phyloP scores from a whole-genome alignment of 352 stramenopile species.

The Globisporangium solare region DNA sequence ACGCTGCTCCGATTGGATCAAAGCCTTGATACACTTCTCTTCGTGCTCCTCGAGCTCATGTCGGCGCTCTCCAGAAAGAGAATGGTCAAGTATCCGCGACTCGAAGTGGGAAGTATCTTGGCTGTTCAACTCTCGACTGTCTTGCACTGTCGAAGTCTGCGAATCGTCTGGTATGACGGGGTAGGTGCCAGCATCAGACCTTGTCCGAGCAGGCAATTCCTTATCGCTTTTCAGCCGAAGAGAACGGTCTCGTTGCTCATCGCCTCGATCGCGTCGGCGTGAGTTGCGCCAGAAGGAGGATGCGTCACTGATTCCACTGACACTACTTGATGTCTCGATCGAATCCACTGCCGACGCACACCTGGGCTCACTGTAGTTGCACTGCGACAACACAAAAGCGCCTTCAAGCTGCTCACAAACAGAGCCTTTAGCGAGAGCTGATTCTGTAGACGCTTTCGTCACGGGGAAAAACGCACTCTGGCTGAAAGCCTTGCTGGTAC shows the following conservation, averaged over 20 bases:
- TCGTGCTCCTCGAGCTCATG: slow-evolving; percentile 62
- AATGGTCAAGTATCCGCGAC: not conserved
- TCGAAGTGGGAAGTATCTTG: not conserved
- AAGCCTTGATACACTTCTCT: slow-evolving; percentile 65
- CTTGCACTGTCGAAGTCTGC: not conserved
- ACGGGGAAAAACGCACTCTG: slow-evolving; percentile 3
- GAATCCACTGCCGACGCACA: not conserved
- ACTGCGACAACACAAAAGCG: not conserved
- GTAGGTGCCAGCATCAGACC: not conserved
- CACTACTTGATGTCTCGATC: slow-evolving; percentile 13
- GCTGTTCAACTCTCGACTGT: not conserved
- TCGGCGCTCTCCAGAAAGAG: slow-evolving; percentile 11
- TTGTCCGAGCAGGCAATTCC: not conserved
- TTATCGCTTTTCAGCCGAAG: not conserved
- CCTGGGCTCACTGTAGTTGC: not conserved
- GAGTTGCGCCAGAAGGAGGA: slow-evolving; percentile 12
- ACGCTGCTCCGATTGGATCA: slow-evolving; percentile 76
- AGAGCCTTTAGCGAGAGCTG: not conserved
- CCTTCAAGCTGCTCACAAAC: not conserved
- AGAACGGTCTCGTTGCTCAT: not conserved
- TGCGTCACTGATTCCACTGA: slow-evolving; percentile 10
- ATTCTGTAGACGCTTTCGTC: not conserved
- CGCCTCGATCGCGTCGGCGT: not conserved
- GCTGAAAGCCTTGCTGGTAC: not conserved
- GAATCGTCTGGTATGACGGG: not conserved